Conservation (phyloP, 257 asterid genomes). For the Penstemon newberryi region DNA sequence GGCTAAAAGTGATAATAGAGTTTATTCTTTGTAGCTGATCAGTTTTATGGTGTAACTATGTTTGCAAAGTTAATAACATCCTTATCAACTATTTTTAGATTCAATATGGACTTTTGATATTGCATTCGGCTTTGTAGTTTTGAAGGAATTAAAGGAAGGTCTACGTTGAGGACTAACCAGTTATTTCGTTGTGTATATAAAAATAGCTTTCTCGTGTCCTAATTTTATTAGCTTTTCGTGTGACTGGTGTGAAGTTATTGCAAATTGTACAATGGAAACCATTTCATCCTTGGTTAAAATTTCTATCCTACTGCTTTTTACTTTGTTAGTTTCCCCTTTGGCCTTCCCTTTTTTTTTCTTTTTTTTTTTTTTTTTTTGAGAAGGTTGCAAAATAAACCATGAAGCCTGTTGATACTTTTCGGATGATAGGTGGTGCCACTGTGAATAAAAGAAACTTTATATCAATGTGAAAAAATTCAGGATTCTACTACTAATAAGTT, state of each 20-base stretch:
- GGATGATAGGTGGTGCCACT: not conserved
- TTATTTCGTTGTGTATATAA: not conserved
- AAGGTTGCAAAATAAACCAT: not conserved
- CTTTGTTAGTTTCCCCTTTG: not conserved
- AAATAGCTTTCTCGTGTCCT: conserved; percentile 1
- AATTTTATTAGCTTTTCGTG: not conserved
- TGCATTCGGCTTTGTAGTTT: not conserved
- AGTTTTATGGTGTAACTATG: too few species aligned
- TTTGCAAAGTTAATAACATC: too few species aligned
- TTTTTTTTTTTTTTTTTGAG: not conserved
- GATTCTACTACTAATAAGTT: too few species aligned
- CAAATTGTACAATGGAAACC: not conserved
- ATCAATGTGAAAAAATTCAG: not conserved
- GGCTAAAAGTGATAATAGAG: not conserved
- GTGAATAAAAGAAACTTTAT: not conserved
- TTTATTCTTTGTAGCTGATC: too few species aligned
- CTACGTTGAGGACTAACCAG: not conserved
- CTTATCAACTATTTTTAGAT: not conserved
- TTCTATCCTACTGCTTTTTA: not conserved
- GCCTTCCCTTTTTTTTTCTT: not conserved
- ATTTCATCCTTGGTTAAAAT: not conserved
- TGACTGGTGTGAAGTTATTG: not conserved
- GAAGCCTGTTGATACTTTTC: not conserved
- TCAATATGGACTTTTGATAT: not conserved
- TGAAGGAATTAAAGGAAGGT: not conserved